Evolutionary conservation across 2,329 filamentous ascomycete species (phyloP).

Genomic region (Bipolaris gigantea): DNA sequence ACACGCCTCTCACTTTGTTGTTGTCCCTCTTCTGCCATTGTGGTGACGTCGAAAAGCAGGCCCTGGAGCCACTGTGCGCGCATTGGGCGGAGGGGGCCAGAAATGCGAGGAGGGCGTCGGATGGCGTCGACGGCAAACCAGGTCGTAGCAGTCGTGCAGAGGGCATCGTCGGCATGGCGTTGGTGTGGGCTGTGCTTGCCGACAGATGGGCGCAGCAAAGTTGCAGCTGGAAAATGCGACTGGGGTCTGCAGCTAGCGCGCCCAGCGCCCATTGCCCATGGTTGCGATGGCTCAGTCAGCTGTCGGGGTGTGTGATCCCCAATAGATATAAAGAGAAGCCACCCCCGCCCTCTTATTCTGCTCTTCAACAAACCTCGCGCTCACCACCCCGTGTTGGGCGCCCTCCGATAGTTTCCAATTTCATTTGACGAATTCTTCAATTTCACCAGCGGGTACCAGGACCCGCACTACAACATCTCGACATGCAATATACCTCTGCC

Average conservation of each 20-base stretch:
- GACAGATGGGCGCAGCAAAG: slow-evolving; percentile 17
- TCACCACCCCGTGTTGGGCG: slow-evolving; percentile 44
- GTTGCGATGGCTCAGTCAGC: background rate
- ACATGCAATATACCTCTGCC: slow-evolving; percentile 33
- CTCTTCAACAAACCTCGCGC: slow-evolving; percentile 33
- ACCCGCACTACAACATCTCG: slow-evolving; percentile 39
- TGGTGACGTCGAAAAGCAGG: slow-evolving; percentile 56
- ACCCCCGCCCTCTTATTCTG: slow-evolving; percentile 17
- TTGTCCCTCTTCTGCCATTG: slow-evolving; percentile 66
- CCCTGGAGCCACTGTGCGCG: slow-evolving; percentile 47
- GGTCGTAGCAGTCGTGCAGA: slow-evolving; percentile 33
- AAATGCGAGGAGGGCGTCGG: slow-evolving; percentile 32
- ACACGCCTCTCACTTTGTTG: slow-evolving; percentile 80
- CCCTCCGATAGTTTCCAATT: slow-evolving; percentile 38
- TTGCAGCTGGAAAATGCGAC: slow-evolving; percentile 18
- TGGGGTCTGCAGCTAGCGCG: slow-evolving; percentile 9
- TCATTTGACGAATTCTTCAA: slow-evolving; percentile 42
- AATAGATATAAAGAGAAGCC: slow-evolving; percentile 24
- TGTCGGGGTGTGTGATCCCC: background rate
- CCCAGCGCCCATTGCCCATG: background rate
- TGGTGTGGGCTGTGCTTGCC: slow-evolving; percentile 19
- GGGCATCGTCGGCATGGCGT: slow-evolving; percentile 35
- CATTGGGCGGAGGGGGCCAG: slow-evolving; percentile 30
- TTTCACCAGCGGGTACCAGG: slow-evolving; percentile 41
- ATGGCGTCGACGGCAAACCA: slow-evolving; percentile 17